Evolutionary conservation across 2,329 filamentous ascomycete genomes (phyloP), one percentile per base, ranked within the genome.

Genomic region (Trichoderma sp.): DNA sequence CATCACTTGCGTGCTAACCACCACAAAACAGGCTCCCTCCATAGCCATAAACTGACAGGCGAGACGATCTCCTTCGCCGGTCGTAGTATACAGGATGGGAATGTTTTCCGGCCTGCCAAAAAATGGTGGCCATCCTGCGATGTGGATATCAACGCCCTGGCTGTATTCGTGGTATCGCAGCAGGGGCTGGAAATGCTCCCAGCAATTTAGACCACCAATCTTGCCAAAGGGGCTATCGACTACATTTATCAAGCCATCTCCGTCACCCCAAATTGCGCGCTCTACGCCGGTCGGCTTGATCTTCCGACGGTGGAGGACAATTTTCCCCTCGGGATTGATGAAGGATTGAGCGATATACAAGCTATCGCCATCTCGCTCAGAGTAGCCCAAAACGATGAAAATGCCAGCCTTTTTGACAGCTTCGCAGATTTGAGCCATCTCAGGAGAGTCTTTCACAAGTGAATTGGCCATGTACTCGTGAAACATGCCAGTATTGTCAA

Each of bases 151-250:
- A 16, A 71, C 53, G 4, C 53, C 67, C 18, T 71, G 53, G 9
- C 67, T 71, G 21, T 71, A 60, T 12, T 60, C 50, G 21, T 60
- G 50, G 33, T 60, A 71, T 41, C 67, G 66, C 21, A 69, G n/a
- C 31, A 69, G 7, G 6, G 78, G 71, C 21, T 71, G 76, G 7
- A 77, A 85, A 74, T 91, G 86, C 78, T 89, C 87, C 87, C 87
- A 89, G 80, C 88, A 89, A 76, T 88, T 88, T 64, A 90, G 81
- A 1, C 84, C 85, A 1, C 88, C 89, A 11, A 90, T 84, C 11
- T 85, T 86, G 29, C 87, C 88, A 71, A 88, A 86, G 3, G 84
- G 82, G 3, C 85, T 85, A 29, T 86, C 83, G 11, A 86, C 84
- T 0, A 90, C 88, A 33, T 62, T 75, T 2, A 62, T 12, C 18